Conservation (phyloP, 192 early-diverging fungal genomes). For the Coemansia reversa region DNA sequence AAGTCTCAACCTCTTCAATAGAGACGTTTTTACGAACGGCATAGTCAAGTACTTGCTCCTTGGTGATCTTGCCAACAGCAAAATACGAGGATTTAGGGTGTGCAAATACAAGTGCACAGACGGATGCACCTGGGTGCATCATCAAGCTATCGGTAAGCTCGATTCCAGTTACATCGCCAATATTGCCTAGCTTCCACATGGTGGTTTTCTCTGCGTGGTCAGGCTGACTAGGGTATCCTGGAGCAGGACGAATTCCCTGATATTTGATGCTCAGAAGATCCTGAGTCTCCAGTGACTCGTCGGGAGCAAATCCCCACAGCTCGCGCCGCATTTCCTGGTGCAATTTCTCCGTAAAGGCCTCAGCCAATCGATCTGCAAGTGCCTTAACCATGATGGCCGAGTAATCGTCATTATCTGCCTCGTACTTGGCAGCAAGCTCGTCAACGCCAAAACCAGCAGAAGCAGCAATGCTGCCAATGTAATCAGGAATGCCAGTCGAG, state of each 20-base stretch:
- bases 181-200: conserved; percentile 88
- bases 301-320: conserved; percentile 83
- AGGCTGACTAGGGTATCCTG: conserved; percentile 93
- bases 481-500: conserved; percentile 70
- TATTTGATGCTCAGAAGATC: conserved; percentile 91
- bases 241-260: conserved; percentile 92
- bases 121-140: conserved; percentile 90
- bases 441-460: conserved; percentile 89
- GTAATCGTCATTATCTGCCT: conserved; percentile 86
- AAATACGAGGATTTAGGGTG: conserved; percentile 84
- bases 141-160: conserved; percentile 89
- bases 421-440: conserved; percentile 77
- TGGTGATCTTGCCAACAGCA: conserved; percentile 91
- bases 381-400: conserved; percentile 93
- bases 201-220: conserved; percentile 92
- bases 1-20: conserved; percentile 68
- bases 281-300: conserved; percentile 70
- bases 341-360: conserved; percentile 86
- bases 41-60: conserved; percentile 86
- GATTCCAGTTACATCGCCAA: conserved; percentile 78
- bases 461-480: conserved; percentile 89
- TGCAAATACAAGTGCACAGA: conserved; percentile 75
- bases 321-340: conserved; percentile 87
- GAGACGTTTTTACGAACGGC: conserved; percentile 66
- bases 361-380: conserved; percentile 89